Evolutionary conservation across 2,329 filamentous ascomycete species (phyloP).

Genomic region (Volutella citrinella): DNA sequence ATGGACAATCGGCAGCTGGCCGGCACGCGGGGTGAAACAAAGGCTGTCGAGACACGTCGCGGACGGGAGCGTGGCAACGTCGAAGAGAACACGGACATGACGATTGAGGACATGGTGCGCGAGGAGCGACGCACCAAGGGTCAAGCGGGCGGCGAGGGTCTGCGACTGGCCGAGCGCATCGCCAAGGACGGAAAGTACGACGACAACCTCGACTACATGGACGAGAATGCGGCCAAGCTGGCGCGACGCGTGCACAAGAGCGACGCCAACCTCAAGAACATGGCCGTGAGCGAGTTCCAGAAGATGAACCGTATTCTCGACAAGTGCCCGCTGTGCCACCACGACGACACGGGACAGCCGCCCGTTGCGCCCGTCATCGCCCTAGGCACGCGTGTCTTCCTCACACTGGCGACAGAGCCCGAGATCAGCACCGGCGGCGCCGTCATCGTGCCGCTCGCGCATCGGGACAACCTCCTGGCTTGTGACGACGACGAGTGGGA

Average conservation of each 20-base stretch:
- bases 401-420: constrained; percentile 86
- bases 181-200: constrained; percentile 90
- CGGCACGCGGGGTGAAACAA: constrained; percentile 70
- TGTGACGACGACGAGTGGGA: constrained; percentile 99
- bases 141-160: constrained; percentile 74
- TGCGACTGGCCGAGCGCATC: constrained; percentile 85
- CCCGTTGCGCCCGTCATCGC: constrained; percentile 84
- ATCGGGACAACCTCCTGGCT: constrained; percentile 87
- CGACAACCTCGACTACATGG: constrained; percentile 93
- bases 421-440: constrained; percentile 81
- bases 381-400: constrained; percentile 78
- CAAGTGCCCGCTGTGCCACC: constrained; percentile 84
- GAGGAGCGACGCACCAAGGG: constrained; percentile 85
- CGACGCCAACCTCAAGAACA: constrained; percentile 82
- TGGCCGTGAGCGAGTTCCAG: constrained; percentile 83
- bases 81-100: constrained; percentile 93
- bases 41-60: constrained; percentile 72
- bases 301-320: constrained; percentile 86
- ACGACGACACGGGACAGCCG: constrained; percentile 72
- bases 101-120: constrained; percentile 92
- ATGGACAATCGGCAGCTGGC: constrained; percentile 91
- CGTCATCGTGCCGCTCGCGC: constrained; percentile 84
- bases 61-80: constrained; percentile 82
- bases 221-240: constrained; percentile 90
- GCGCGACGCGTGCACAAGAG: constrained; percentile 85